Base-by-base conservation (phyloP, 441 rosid species). In the Pelargonium australe region DNA sequence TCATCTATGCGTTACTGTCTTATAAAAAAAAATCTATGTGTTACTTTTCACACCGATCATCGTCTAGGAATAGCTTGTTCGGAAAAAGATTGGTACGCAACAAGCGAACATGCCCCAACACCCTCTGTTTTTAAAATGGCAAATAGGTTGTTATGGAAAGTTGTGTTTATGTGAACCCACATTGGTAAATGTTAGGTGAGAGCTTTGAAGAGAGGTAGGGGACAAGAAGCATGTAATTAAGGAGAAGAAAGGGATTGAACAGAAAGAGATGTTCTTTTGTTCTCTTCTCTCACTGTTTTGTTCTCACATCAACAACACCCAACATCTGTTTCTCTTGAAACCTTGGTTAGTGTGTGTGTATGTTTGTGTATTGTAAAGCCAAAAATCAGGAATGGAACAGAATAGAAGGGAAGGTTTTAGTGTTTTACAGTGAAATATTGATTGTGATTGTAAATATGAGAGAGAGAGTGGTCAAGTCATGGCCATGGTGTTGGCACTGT, bases 211-310 rank as follows among this genome's bases (percentile, higher is more conserved):
- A 3, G 28, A 60, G 64, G 62, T 45, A 71, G 84, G 84, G 68
- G 84, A 83, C 86, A 83, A 81, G 79, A 79, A 44, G 83, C 81
- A 77, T 75, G 75, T 75, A 75, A 68, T 73, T 14, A 57, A 57
- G 62, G 55, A 34, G 31, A 25, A 34, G 67, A 51, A 67, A 34
- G 51, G 12, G 70, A 58, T 62, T 51, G 16, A 43, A 66, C 68
- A 66, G 62, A 57, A 55, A 66, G 62, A 57, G 19, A 57, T 57
- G 62, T 57, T 57, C 62, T 16, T 57, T 57, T 57, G 62, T 57
- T 23, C 62, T 57, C 62, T 57, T 6, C 8, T 37, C 8, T 6
- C 8, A 5, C 8, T 37, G 7, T 37, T 37, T 37, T 37, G 7
- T 7, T 37, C 41, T 57, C 62, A 55, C 62, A 57, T 17, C 23